Conservation (phyloP, 345 rosid genomes). For the Excoecaria cochinchinensis region DNA sequence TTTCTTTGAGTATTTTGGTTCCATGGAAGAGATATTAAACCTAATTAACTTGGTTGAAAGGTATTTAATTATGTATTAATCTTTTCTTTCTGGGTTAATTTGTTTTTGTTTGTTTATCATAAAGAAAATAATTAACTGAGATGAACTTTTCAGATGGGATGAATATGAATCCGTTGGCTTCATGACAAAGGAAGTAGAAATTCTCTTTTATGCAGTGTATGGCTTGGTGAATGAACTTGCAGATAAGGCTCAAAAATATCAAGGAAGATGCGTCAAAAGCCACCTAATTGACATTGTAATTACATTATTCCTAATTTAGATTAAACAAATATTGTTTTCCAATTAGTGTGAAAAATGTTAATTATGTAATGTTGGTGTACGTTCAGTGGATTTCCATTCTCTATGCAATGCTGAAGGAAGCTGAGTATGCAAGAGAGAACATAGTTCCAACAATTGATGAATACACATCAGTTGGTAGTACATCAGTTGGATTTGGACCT, state of each 20-base stretch:
- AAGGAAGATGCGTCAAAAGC: slow-evolving; percentile 10
- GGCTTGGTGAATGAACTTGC: background rate
- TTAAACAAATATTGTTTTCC: too few species aligned
- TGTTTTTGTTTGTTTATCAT: too few species aligned
- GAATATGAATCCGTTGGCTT: background rate
- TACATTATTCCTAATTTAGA: too few species aligned
- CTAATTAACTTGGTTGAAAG: slow-evolving; percentile 7
- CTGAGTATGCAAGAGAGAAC: background rate
- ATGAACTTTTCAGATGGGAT: background rate
- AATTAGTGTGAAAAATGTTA: too few species aligned
- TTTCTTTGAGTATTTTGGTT: slow-evolving; percentile 17
- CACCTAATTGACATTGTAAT: background rate
- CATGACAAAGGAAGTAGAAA: slow-evolving; percentile 5
- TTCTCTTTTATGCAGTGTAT: slow-evolving; percentile 1
- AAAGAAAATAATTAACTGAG: background rate
- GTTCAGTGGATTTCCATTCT: slow-evolving; percentile 7
- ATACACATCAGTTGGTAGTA: background rate
- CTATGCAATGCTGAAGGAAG: slow-evolving; percentile 4
- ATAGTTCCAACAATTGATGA: slow-evolving; percentile 7
- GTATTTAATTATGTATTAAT: background rate
- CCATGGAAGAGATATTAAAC: slow-evolving; percentile 14
- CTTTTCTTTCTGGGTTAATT: too few species aligned
- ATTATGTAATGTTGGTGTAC: too few species aligned
- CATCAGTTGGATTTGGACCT: slow-evolving; percentile 9
- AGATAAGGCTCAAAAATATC: background rate